Evolutionary conservation across 768 basidiomycete species (phyloP).

Genomic region (Termitomyces sp.): DNA sequence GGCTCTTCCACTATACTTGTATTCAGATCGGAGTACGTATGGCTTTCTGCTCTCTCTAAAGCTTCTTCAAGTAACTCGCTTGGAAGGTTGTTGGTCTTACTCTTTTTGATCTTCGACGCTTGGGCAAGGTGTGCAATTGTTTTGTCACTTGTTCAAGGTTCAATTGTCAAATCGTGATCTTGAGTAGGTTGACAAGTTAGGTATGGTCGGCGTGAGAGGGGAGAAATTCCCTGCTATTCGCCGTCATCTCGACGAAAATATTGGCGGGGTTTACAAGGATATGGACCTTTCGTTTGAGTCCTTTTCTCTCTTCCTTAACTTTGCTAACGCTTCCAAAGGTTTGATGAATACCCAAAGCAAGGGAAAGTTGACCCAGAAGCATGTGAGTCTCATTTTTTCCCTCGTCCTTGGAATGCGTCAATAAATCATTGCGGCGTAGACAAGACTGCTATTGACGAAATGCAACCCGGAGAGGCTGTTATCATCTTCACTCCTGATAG

Average conservation of each 20-base stretch:
- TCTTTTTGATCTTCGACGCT: conserved; percentile 81
- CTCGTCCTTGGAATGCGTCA: neutral
- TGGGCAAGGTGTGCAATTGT: conserved; percentile 56
- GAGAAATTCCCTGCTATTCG: conserved; percentile 85
- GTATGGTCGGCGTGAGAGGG: conserved; percentile 89
- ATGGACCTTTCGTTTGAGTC: conserved; percentile 72
- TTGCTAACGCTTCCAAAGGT: conserved; percentile 34
- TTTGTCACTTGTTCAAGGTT: neutral
- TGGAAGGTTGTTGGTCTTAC: conserved; percentile 82
- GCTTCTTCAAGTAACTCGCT: conserved; percentile 6
- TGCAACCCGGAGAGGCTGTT: conserved; percentile 81
- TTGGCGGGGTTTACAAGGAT: conserved; percentile 78
- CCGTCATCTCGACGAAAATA: conserved; percentile 76
- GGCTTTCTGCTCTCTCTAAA: neutral
- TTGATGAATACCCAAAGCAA: conserved; percentile 74
- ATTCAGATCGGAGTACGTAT: conserved; percentile 63
- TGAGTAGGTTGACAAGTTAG: conserved; percentile 58
- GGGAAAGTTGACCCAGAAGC: conserved; percentile 69
- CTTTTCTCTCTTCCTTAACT: neutral
- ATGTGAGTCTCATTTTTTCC: conserved; percentile 45
- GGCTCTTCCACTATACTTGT: neutral
- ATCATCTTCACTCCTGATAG: conserved; percentile 93
- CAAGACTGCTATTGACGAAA: conserved; percentile 71
- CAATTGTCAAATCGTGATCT: neutral
- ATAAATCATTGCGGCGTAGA: conserved; percentile 39